These are phyloP conservation scores for Afroboletus lepidellus DNA, from an alignment of 1,284 basidiomycete species.

Conservation along the genomic window DNA sequence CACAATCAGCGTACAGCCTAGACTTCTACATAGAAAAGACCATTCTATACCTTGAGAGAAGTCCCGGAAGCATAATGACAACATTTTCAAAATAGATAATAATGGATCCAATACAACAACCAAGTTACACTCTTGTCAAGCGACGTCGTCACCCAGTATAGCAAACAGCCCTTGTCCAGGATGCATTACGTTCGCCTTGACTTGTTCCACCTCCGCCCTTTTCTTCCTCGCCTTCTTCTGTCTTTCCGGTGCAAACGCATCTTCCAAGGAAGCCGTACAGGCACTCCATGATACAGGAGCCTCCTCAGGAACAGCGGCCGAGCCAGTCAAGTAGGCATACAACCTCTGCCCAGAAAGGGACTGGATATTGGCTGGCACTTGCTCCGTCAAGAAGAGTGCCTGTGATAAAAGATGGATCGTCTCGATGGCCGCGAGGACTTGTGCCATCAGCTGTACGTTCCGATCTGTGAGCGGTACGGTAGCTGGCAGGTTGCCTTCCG, in stretches of 20 bases:
- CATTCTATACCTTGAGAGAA: no score
- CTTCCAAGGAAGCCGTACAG: conserved; percentile 47
- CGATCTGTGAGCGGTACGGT: conserved; percentile 49
- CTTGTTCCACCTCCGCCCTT: conserved; percentile 17
- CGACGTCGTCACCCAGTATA: conserved; percentile 26
- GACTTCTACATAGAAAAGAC: no score
- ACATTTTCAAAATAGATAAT: no score
- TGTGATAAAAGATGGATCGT: conserved; percentile 59
- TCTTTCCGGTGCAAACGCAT: conserved; percentile 46
- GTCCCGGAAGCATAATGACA: no score
- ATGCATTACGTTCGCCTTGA: conserved; percentile 3
- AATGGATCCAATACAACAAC: no score
- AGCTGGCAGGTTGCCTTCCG: conserved; percentile 4
- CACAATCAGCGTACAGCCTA: no score
- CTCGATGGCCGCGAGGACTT: conserved; percentile 60
- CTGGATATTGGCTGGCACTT: conserved; percentile 45
- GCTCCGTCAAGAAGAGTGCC: conserved; percentile 52
- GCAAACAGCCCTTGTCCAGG: conserved; percentile 27
- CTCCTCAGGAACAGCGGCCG: conserved; percentile 21
- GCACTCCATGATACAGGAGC: conserved; percentile 46
- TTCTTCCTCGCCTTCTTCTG: conserved; percentile 45
- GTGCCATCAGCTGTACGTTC: conserved; percentile 71
- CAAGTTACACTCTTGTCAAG: conserved; percentile 8
- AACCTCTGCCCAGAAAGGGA: conserved; percentile 58
- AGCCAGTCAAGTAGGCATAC: conserved; percentile 48